Evolutionary conservation across 768 basidiomycete genomes (phyloP).

Genomic region (Leccinum sublutescens): DNA sequence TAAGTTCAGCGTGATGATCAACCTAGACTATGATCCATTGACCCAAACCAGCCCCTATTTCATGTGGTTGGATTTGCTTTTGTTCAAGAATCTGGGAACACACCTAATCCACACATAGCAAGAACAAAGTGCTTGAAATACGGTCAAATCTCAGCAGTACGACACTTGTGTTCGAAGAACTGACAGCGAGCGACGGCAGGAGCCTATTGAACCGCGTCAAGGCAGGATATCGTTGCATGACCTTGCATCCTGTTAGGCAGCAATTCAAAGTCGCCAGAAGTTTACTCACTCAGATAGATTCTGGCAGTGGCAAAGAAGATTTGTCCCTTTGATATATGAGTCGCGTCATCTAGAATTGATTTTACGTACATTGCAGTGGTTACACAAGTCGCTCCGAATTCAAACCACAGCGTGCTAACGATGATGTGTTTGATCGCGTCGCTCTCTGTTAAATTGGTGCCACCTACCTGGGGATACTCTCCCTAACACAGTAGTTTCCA

Average conservation of each 20-base stretch:
- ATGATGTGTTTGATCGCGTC: not conserved
- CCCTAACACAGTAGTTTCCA: not conserved
- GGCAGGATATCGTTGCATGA: constrained; percentile 7
- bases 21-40: not conserved
- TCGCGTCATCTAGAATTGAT: not conserved
- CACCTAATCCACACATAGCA: constrained; percentile 4
- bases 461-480: not conserved
- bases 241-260: not conserved
- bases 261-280: not conserved
- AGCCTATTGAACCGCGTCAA: not conserved
- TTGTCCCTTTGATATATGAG: constrained; percentile 3
- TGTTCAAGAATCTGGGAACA: not conserved
- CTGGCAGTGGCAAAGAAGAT: constrained; percentile 3
- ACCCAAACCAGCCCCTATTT: constrained; percentile 9
- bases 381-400: not conserved
- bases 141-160: not conserved
- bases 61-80: not conserved
- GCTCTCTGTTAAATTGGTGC: not conserved
- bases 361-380: constrained; percentile 2
- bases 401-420: not conserved
- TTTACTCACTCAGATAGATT: constrained; percentile 8
- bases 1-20: not conserved
- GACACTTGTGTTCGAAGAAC: not conserved
- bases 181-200: constrained; percentile 4
- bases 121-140: not conserved